These are phyloP conservation scores for Globisporangium paroecandrum DNA, from an alignment of 352 stramenopile genomes.

Conservation along the genomic window DNA sequence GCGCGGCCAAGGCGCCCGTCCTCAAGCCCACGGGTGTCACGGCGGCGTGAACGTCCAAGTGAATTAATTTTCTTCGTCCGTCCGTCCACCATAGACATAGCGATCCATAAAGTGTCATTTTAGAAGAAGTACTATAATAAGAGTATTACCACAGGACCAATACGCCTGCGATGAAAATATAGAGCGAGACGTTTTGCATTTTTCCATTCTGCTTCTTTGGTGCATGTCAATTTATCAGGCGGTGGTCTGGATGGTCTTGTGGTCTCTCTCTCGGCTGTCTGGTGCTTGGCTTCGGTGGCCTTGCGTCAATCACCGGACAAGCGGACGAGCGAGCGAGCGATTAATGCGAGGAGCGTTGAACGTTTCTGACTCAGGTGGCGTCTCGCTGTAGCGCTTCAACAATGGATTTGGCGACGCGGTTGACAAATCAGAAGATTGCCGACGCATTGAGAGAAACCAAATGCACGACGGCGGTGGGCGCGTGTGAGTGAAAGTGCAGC, in stretches of 20 bases:
- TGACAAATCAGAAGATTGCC: too few relatives aligned
- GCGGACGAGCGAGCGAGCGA: not conserved
- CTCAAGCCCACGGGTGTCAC: conserved; percentile 47
- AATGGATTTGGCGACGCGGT: too few relatives aligned
- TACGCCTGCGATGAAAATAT: conserved; percentile 3
- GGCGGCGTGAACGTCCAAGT: conserved; percentile 26
- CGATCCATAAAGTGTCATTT: conserved; percentile 10
- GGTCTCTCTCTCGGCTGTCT: not conserved
- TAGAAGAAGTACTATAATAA: conserved; percentile 14
- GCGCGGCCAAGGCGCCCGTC: conserved; percentile 13
- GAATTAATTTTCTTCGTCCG: not conserved
- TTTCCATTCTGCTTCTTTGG: not conserved
- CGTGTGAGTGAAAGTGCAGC: not conserved
- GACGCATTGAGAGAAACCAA: not conserved
- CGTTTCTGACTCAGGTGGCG: not conserved
- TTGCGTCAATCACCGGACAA: not conserved
- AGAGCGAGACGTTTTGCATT: not conserved
- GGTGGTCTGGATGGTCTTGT: not conserved
- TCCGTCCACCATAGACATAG: conserved; percentile 1
- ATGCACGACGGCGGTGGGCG: not conserved
- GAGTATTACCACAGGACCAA: conserved; percentile 7
- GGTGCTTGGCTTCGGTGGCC: not conserved
- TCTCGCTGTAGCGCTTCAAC: not conserved
- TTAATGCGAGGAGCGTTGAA: not conserved
- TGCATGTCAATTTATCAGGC: not conserved